Evolutionary conservation across 2,329 filamentous ascomycete species (phyloP).

Genomic region (Mariannaea sp.): DNA sequence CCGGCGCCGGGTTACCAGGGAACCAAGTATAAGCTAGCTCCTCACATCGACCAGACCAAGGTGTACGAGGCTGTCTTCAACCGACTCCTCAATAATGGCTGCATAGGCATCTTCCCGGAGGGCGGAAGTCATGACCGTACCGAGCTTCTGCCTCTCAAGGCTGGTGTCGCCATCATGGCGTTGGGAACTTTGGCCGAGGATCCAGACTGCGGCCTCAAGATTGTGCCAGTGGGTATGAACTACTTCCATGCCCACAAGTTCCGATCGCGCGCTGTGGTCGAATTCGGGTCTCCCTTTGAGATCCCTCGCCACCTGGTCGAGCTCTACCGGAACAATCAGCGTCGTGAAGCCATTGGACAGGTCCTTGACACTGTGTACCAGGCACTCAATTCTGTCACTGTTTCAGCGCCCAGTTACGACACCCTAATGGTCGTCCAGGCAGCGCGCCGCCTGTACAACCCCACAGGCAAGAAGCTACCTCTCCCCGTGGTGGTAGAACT

Average conservation of each 20-base stretch:
- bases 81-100: slow-evolving; percentile 79
- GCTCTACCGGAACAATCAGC: slow-evolving; percentile 81
- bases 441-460: slow-evolving; percentile 89
- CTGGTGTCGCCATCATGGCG: slow-evolving; percentile 97
- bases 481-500: slow-evolving; percentile 92
- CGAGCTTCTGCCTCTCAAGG: slow-evolving; percentile 89
- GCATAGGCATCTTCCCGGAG: slow-evolving; percentile 96
- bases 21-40: slow-evolving; percentile 83
- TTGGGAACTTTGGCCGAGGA: slow-evolving; percentile 85
- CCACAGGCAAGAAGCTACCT: slow-evolving; percentile 90
- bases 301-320: slow-evolving; percentile 81
- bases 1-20: slow-evolving; percentile 70
- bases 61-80: slow-evolving; percentile 94
- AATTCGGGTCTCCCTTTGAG: slow-evolving; percentile 90
- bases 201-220: slow-evolving; percentile 86
- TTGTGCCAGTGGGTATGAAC: slow-evolving; percentile 98
- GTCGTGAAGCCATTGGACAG: slow-evolving; percentile 83
- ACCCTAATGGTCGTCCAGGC: slow-evolving; percentile 97
- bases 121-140: slow-evolving; percentile 95
- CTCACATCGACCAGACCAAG: slow-evolving; percentile 90
- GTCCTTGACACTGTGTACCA: slow-evolving; percentile 87
- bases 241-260: slow-evolving; percentile 99
- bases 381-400: slow-evolving; percentile 83
- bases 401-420: slow-evolving; percentile 91
- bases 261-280: slow-evolving; percentile 90